phyloP scores from a whole-genome alignment of 1,284 basidiomycete genomes.

The Mycena sp. region DNA sequence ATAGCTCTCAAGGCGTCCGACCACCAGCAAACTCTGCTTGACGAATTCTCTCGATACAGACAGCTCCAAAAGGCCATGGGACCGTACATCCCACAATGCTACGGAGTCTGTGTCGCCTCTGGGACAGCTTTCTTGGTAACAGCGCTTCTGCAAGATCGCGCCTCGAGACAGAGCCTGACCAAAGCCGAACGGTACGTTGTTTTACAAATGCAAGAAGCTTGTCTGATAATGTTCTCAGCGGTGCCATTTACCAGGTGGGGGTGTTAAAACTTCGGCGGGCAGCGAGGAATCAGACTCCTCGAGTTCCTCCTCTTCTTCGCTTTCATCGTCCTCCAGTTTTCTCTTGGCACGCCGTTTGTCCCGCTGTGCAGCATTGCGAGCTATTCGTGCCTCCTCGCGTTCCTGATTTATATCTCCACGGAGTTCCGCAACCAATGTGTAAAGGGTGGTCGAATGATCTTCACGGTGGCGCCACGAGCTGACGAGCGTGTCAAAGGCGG shows the following conservation, averaged over 20 bases:
- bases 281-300: no score
- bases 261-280: no score
- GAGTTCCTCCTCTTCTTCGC: no score
- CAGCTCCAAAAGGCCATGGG: background rate
- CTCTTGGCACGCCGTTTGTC: no score
- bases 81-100: background rate
- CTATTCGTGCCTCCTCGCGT: no score
- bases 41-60: background rate
- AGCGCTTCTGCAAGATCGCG: background rate
- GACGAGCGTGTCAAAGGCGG: no score
- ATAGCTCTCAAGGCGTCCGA: conserved; percentile 12
- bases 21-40: background rate
- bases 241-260: background rate
- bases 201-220: background rate
- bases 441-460: no score
- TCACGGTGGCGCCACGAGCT: no score
- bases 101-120: background rate
- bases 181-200: conserved; percentile 8
- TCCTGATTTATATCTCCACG: no score
- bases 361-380: no score
- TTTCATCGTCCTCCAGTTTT: no score
- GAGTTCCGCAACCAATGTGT: no score
- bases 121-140: background rate
- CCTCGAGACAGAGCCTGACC: background rate
- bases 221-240: background rate